Base-by-base conservation (phyloP, 1,284 basidiomycete species). In the Peniophora sp. region DNA sequence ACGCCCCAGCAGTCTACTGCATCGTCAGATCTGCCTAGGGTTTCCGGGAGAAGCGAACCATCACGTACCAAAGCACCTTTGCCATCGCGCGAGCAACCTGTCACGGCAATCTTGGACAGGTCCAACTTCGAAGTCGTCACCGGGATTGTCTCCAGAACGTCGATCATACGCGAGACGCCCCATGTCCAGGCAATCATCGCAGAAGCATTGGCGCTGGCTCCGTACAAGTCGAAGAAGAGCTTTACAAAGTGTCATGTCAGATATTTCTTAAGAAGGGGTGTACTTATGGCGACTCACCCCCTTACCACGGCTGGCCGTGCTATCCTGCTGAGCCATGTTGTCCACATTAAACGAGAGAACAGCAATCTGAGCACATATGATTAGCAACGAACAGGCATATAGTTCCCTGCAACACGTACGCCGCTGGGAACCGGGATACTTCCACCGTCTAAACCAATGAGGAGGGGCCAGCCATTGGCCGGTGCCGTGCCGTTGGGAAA, bases 41-140 rank as follows among this genome's bases (percentile, higher is more conserved):
- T n/a, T n/a, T n/a, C n/a, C n/a, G n/a, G n/a, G n/a, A n/a, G n/a
- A n/a, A n/a, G n/a, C n/a, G n/a, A n/a, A n/a, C n/a, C n/a, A n/a
- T n/a, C n/a, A n/a, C n/a, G n/a, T n/a, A n/a, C n/a, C 77, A 79
- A 66, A 2, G 78, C 77, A 53, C 77, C 77, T 62, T 79, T 79
- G 47, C 78, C 77, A 57, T 79, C 70, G 46, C 75, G 68, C 24
- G 77, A 79, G 63, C 78, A 80, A 12, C 78, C 78, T 1, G 77
- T 77, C 19, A 79, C 77, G 19, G 66, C 78, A 51, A 81, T 67
- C 53, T 65, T 67, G 48, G 62, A 60, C 20, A 70, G 59, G 59
- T 79, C 69, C 63, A 81, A 73, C 34, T 69, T 65, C 27, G 27
- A 32, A 12, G 27, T 32, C 8, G 70, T 64, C 20, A 60, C 53